A percentile compares a stretch with the other conserved stretches of the same genome.
These are phyloP conservation scores for Aciculoconidium aculeatum DNA, from an alignment of 805 yeast species.

Conservation along the genomic window DNA sequence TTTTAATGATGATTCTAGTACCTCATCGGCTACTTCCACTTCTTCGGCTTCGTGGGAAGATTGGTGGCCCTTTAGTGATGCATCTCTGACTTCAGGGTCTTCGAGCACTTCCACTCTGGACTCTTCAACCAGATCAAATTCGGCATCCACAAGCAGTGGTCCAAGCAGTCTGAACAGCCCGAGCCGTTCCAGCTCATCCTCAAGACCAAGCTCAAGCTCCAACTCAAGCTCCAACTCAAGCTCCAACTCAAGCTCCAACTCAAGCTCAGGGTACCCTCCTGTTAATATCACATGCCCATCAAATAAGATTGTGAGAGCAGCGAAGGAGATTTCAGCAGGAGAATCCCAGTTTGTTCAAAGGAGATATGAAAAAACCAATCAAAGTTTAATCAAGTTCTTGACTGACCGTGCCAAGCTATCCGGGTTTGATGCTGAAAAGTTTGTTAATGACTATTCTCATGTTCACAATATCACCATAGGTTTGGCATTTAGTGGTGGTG, in stretches of 20 bases:
- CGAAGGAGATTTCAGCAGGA: slow-evolving; percentile 15
- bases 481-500: slow-evolving; percentile 32
- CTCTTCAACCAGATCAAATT: too few relatives aligned
- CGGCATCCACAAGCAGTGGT: too few relatives aligned
- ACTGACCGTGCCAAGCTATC: slow-evolving; percentile 22
- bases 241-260: slow-evolving; percentile 1
- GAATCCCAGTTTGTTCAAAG: slow-evolving; percentile 23
- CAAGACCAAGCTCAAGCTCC: slow-evolving; percentile 5
- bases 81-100: background rate
- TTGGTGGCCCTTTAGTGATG: too few relatives aligned
- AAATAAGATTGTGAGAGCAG: slow-evolving; percentile 20
- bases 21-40: slow-evolving; percentile 1
- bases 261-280: slow-evolving; percentile 33
- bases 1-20: too few relatives aligned
- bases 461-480: slow-evolving; percentile 23
- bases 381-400: slow-evolving; percentile 23
- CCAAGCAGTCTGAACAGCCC: too few relatives aligned
- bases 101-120: slow-evolving; percentile 1
- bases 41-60: too few relatives aligned
- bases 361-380: slow-evolving; percentile 25
- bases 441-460: slow-evolving; percentile 16
- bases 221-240: slow-evolving; percentile 5
- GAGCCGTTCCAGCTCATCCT: too few relatives aligned
- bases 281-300: slow-evolving; percentile 25
- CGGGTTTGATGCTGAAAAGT: slow-evolving; percentile 27